A percentile compares a stretch with the other conserved stretches of the same genome.
phyloP scores from a whole-genome alignment of 2,329 filamentous ascomycete genomes.

The Epicoccum nigrum region DNA sequence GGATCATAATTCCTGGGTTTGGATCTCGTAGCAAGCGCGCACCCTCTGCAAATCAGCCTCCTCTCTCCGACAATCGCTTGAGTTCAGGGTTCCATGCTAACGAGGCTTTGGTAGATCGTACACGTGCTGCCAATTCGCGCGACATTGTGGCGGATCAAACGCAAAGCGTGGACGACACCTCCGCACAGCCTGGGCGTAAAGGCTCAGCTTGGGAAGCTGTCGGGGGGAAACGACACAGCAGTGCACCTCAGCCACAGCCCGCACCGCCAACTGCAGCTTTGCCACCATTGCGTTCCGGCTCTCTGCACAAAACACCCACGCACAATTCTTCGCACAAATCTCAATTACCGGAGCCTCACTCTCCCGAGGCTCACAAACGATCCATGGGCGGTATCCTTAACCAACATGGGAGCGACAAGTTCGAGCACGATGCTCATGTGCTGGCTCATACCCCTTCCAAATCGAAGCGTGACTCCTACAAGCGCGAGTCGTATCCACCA shows the following conservation, averaged over 20 bases:
- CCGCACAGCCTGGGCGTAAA: conserved; percentile 9
- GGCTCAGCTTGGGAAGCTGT: conserved; percentile 34
- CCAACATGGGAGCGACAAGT: conserved; percentile 34
- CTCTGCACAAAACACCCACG: conserved; percentile 32
- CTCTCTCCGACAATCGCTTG: conserved; percentile 21
- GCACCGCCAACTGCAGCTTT: conserved; percentile 18
- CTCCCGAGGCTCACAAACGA: conserved; percentile 31
- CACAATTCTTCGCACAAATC: conserved; percentile 45
- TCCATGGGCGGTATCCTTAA: conserved; percentile 45
- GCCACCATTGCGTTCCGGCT: conserved; percentile 31
- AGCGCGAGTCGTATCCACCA: conserved; percentile 43
- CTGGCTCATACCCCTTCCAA: conserved; percentile 31
- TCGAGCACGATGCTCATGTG: conserved; percentile 41
- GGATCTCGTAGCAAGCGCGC: conserved; percentile 32
- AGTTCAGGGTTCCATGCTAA: conserved; percentile 39
- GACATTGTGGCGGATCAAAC: conserved; percentile 22
- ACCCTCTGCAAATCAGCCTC: conserved; percentile 24
- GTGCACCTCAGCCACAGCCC: conserved; percentile 33
- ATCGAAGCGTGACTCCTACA: conserved; percentile 17
- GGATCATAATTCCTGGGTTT: conserved; percentile 40
- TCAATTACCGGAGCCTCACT: conserved; percentile 33
- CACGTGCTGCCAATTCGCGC: conserved; percentile 16
- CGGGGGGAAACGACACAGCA: conserved; percentile 32
- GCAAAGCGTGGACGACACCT: conserved; percentile 30
- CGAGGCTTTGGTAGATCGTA: conserved; percentile 17